These are phyloP conservation scores for Suillus alpinus DNA, from an alignment of 768 basidiomycete genomes.

Conservation along the genomic window DNA sequence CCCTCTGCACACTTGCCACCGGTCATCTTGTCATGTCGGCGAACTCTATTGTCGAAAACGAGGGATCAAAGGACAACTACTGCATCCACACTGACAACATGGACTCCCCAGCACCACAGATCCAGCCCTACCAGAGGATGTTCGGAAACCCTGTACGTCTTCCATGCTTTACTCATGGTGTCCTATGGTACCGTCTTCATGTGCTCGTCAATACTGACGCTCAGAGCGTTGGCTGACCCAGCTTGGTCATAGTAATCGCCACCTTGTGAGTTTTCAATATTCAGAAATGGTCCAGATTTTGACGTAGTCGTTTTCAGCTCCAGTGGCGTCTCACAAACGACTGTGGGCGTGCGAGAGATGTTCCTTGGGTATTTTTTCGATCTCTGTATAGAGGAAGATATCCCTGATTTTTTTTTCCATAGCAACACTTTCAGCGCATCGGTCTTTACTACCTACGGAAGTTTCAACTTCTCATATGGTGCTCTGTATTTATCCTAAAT, in stretches of 20 bases:
- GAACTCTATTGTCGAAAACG: constrained; percentile 20
- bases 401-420: constrained; percentile 1
- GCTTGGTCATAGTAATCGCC: constrained; percentile 24
- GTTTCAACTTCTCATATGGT: constrained; percentile 28
- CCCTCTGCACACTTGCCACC: neutral
- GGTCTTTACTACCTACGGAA: constrained; percentile 25
- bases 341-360: constrained; percentile 30
- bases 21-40: constrained; percentile 14
- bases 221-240: constrained; percentile 18
- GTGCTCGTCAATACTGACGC: constrained; percentile 25
- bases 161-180: constrained; percentile 3
- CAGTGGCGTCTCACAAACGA: constrained; percentile 25
- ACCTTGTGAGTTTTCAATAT: constrained; percentile 19
- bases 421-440: constrained; percentile 28
- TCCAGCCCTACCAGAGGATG: constrained; percentile 23
- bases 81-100: constrained; percentile 21
- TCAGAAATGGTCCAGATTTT: neutral
- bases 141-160: constrained; percentile 21
- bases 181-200: constrained; percentile 27
- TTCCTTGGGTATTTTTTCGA: constrained; percentile 22
- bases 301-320: constrained; percentile 17
- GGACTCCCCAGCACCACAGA: constrained; percentile 15
- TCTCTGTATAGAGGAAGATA: neutral
- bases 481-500: constrained; percentile 23
- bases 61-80: constrained; percentile 15